Percentiles rank a stretch among this genome's conserved stretches.
These are phyloP conservation scores for Cinnamomum chago DNA, from an alignment of 164 flowering plant genomes.

Conservation along the genomic window DNA sequence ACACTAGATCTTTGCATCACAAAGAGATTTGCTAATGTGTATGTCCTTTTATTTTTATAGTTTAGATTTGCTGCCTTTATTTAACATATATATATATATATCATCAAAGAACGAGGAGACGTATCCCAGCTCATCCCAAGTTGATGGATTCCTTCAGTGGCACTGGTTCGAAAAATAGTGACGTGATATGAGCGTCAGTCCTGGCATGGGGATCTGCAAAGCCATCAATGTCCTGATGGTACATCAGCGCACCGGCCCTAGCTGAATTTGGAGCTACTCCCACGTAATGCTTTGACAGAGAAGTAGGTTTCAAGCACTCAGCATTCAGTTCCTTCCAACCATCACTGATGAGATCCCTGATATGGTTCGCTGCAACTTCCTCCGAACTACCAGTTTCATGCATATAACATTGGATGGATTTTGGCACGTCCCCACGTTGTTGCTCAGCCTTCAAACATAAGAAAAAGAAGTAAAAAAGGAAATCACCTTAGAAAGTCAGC, in stretches of 20 bases:
- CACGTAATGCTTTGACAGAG: not conserved
- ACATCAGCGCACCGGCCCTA: too few relatives aligned
- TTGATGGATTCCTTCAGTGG: not conserved
- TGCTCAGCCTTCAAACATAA: constrained; percentile 14
- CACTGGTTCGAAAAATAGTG: constrained; percentile 10
- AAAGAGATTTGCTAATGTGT: too few relatives aligned
- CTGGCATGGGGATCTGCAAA: too few relatives aligned
- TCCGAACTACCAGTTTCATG: constrained; percentile 19
- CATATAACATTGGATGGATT: constrained; percentile 23
- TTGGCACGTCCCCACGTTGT: constrained; percentile 13
- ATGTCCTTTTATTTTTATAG: too few relatives aligned
- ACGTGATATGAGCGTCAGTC: not conserved
- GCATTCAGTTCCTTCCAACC: constrained; percentile 18
- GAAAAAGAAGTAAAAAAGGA: not conserved
- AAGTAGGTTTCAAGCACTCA: not conserved
- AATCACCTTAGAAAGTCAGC: not conserved
- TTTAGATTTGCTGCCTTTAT: too few relatives aligned
- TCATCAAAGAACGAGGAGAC: too few relatives aligned
- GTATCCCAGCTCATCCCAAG: too few relatives aligned
- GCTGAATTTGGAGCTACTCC: too few relatives aligned
- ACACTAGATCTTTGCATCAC: too few relatives aligned
- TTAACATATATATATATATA: too few relatives aligned
- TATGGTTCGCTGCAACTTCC: constrained; percentile 16
- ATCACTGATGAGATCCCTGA: constrained; percentile 9
- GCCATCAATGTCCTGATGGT: too few relatives aligned